These are phyloP conservation scores for Sphaerosporella brunnea DNA, from an alignment of 495 filamentous ascomycete species.

Conservation along the genomic window DNA sequence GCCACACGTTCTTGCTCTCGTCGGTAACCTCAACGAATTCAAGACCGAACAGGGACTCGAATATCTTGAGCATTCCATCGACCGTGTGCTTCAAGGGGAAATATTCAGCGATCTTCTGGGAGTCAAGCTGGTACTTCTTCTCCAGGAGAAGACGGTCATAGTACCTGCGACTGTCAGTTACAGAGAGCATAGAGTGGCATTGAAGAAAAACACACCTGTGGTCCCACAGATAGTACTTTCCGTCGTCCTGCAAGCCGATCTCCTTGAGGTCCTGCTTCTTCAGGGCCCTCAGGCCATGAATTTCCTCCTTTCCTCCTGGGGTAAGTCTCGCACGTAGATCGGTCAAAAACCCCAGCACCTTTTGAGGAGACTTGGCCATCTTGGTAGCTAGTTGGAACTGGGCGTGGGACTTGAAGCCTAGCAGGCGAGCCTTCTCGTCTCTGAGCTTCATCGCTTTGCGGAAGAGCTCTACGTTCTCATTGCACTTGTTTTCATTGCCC, in stretches of 20 bases:
- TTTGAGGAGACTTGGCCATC: conserved; percentile 88
- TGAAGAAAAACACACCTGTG: conserved; percentile 25
- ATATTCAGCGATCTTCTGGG: conserved; percentile 79
- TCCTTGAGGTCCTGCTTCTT: conserved; percentile 61
- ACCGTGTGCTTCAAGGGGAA: conserved; percentile 79
- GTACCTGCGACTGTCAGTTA: conserved; percentile 35
- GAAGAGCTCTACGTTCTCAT: conserved; percentile 73
- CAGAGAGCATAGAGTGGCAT: too few relatives aligned
- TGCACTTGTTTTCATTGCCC: conserved; percentile 61
- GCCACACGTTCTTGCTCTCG: conserved; percentile 45
- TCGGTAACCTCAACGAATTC: conserved; percentile 70
- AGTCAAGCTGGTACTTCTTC: conserved; percentile 74
- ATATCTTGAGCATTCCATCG: conserved; percentile 79
- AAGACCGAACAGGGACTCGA: conserved; percentile 82
- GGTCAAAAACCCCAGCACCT: conserved; percentile 65
- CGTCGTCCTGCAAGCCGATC: conserved; percentile 42
- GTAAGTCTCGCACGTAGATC: conserved; percentile 60
- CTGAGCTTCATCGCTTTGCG: conserved; percentile 70
- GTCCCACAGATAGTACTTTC: conserved; percentile 85
- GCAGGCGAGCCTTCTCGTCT: conserved; percentile 77
- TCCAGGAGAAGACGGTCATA: conserved; percentile 90
- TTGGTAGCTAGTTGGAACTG: conserved; percentile 84
- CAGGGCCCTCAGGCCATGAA: conserved; percentile 48
- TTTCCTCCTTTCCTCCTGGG: conserved; percentile 62
- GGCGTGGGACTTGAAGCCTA: conserved; percentile 86